A percentile compares a stretch with the other conserved stretches of the same genome.
Conservation (phyloP, 306 rosid genomes). For the Vicia sativa region DNA sequence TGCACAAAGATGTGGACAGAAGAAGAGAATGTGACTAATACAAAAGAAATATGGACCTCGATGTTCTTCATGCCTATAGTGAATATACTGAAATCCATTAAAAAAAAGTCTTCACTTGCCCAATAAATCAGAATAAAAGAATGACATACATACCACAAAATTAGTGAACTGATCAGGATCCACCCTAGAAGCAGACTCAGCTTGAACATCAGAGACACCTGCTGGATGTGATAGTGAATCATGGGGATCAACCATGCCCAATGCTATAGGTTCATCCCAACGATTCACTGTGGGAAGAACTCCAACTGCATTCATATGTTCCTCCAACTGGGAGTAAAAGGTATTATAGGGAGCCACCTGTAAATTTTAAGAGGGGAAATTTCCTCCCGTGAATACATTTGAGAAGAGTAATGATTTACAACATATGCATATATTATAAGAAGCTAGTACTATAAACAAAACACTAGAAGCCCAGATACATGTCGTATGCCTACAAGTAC, state of each 20-base stretch:
- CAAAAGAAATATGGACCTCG: slow-evolving; percentile 10
- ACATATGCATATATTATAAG: slow-evolving; percentile 7
- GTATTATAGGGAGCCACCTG: slow-evolving; percentile 99
- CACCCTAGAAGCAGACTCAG: slow-evolving; percentile 73
- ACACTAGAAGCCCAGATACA: slow-evolving; percentile 3
- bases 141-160: slow-evolving; percentile 65
- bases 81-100: slow-evolving; percentile 24
- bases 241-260: slow-evolving; percentile 93
- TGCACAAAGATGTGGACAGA: slow-evolving; percentile 45
- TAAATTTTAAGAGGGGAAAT: slow-evolving; percentile 19
- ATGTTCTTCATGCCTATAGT: slow-evolving; percentile 1
- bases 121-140: slow-evolving; percentile 14
- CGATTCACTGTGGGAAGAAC: slow-evolving; percentile 70
- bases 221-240: slow-evolving; percentile 99
- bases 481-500: background rate
- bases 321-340: slow-evolving; percentile 80
- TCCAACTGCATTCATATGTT: slow-evolving; percentile 89
- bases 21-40: slow-evolving; percentile 23
- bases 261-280: slow-evolving; percentile 86
- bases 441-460: slow-evolving; percentile 22
- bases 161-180: slow-evolving; percentile 91
- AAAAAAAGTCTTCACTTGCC: slow-evolving; percentile 16
- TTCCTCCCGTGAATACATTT: slow-evolving; percentile 30
- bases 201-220: slow-evolving; percentile 91
- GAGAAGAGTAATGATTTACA: slow-evolving; percentile 22